Percentiles rank a stretch among this genome's conserved stretches.
phyloP scores from a whole-genome alignment of 345 rosid genomes.

The Aquilaria malaccensis region DNA sequence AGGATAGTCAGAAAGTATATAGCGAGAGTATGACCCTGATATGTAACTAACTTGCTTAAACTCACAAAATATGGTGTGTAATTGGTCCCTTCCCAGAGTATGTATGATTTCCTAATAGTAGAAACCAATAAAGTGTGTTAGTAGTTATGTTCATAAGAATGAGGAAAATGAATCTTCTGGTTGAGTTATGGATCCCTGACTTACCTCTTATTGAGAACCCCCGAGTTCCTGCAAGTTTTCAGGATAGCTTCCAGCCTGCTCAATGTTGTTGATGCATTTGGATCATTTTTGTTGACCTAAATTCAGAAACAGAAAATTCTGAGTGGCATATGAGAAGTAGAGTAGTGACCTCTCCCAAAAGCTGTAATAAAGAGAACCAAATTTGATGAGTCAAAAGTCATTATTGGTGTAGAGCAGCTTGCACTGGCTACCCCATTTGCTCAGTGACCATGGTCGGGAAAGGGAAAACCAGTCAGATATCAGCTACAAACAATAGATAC shows the following conservation, averaged over 20 bases:
- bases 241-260: slow-evolving; percentile 55
- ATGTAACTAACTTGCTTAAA: not conserved
- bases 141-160: not conserved
- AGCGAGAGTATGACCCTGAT: not conserved
- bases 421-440: too few species aligned
- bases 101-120: slow-evolving; percentile 44
- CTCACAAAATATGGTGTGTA: slow-evolving; percentile 30
- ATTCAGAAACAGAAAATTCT: not conserved
- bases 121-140: slow-evolving; percentile 9
- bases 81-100: slow-evolving; percentile 18
- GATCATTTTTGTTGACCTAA: slow-evolving; percentile 69
- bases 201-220: slow-evolving; percentile 51
- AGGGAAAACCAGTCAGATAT: too few species aligned
- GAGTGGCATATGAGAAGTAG: too few species aligned
- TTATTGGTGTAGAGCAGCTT: too few species aligned
- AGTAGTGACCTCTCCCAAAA: too few species aligned
- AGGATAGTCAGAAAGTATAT: not conserved
- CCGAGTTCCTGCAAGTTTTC: slow-evolving; percentile 57
- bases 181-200: not conserved
- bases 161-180: not conserved
- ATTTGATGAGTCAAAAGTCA: too few species aligned
- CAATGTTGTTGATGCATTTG: slow-evolving; percentile 55
- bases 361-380: too few species aligned
- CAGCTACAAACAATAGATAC: too few species aligned
- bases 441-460: too few species aligned